Percentiles rank a stretch among this genome's conserved stretches.
Conservation (phyloP, 371 early-diverging fungal genomes). For the Circinella minor region DNA sequence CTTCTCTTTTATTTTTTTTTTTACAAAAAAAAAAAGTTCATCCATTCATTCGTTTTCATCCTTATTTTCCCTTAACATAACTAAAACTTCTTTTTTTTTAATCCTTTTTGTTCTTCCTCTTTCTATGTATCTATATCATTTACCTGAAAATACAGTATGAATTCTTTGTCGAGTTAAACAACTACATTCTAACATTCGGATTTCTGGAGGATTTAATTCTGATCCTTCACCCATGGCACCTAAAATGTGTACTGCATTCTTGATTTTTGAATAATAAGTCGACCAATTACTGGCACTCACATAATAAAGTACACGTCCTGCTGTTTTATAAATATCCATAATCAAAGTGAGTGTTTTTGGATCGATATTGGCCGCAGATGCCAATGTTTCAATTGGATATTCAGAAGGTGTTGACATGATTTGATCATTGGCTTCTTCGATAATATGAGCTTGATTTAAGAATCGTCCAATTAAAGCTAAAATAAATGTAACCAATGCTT, state of each 20-base stretch:
- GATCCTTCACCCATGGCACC: constrained; percentile 59
- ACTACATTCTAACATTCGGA: constrained; percentile 77
- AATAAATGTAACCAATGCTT: constrained; percentile 68
- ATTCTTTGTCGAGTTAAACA: constrained; percentile 70
- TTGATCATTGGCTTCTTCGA: constrained; percentile 36
- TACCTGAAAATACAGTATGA: constrained; percentile 72
- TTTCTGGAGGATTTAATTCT: constrained; percentile 68
- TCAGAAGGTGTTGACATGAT: constrained; percentile 39
- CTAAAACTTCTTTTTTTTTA: no score
- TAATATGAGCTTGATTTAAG: constrained; percentile 56
- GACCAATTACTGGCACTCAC: constrained; percentile 85
- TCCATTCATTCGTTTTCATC: no score
- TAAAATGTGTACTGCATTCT: constrained; percentile 49
- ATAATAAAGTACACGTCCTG: constrained; percentile 80
- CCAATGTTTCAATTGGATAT: constrained; percentile 16
- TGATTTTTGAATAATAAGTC: constrained; percentile 75
- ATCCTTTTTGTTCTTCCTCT: no score
- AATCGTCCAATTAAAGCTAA: constrained; percentile 68
- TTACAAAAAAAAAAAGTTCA: no score
- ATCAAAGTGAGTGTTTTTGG: constrained; percentile 46
- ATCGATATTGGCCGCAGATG: constrained; percentile 25
- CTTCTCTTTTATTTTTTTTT: no score
- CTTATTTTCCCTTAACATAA: no score
- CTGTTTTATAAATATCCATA: constrained; percentile 64
- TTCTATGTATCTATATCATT: neutral